phyloP scores from a whole-genome alignment of 257 asterid species.

The Salvia hispanica region DNA sequence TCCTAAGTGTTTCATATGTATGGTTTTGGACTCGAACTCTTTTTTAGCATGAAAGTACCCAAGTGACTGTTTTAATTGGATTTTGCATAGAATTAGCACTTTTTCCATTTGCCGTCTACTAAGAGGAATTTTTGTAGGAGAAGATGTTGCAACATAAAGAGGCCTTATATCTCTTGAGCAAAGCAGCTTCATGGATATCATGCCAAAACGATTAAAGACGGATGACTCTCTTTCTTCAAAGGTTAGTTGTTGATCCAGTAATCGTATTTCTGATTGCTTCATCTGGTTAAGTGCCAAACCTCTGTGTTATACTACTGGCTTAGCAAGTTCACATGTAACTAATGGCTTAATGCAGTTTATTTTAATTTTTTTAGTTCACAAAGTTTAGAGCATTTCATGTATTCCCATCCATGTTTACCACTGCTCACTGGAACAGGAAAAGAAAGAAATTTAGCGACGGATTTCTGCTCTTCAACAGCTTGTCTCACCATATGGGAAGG shows the following conservation, averaged over 20 bases:
- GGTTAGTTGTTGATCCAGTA: conserved; percentile 41
- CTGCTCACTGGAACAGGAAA: conserved; percentile 48
- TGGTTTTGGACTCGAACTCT: background rate
- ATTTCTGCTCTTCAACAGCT: conserved; percentile 86
- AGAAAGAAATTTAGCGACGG: conserved; percentile 73
- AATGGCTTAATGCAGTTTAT: background rate
- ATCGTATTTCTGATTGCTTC: background rate
- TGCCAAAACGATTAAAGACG: conserved; percentile 65
- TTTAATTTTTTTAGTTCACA: background rate
- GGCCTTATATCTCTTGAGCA: conserved; percentile 63
- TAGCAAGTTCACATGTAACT: conserved; percentile 1
- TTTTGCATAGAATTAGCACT: conserved; percentile 13
- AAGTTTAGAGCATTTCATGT: background rate
- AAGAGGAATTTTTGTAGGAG: conserved; percentile 5
- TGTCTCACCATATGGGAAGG: conserved; percentile 96
- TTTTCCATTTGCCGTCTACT: conserved; percentile 17
- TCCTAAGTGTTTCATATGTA: background rate
- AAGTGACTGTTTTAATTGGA: conserved; percentile 5
- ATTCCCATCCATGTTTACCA: background rate
- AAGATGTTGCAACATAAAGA: conserved; percentile 80
- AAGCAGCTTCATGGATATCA: conserved; percentile 47
- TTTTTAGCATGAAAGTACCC: background rate
- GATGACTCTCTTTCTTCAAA: conserved; percentile 59
- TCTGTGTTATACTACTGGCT: background rate
- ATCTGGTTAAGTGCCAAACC: conserved; percentile 30